phyloP scores from a whole-genome alignment of 2,329 filamentous ascomycete species.

The Stemphylium beticola region DNA sequence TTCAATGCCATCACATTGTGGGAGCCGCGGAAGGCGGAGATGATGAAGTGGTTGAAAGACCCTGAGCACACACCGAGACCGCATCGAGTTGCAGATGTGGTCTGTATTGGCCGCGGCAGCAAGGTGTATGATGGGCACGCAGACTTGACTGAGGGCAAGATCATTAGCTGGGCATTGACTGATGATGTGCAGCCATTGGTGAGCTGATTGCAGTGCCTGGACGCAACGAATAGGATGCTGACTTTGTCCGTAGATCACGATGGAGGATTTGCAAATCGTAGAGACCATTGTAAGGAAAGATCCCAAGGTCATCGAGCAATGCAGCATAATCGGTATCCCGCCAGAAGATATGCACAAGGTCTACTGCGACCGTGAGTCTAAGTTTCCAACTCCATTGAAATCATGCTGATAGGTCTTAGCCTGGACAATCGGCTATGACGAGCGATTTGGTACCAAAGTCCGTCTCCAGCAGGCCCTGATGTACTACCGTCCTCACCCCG shows the following conservation, averaged over 20 bases:
- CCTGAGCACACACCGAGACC: conserved; percentile 68
- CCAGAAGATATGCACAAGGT: conserved; percentile 90
- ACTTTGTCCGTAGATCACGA: conserved; percentile 69
- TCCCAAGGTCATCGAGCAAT: conserved; percentile 89
- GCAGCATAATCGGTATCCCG: conserved; percentile 79
- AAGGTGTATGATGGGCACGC: conserved; percentile 85
- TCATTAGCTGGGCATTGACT: conserved; percentile 76
- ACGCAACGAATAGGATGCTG: neutral
- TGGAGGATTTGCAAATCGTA: conserved; percentile 85
- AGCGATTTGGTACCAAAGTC: conserved; percentile 78
- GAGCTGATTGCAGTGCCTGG: conserved; percentile 32
- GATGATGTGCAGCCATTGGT: conserved; percentile 82
- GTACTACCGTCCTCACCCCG: conserved; percentile 88
- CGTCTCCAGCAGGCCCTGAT: conserved; percentile 91
- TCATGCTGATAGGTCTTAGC: conserved; percentile 53
- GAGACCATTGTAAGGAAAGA: conserved; percentile 78
- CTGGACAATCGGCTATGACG: conserved; percentile 95
- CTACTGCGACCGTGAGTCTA: conserved; percentile 78
- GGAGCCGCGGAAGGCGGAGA: conserved; percentile 84
- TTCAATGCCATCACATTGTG: conserved; percentile 88
- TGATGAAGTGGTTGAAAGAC: conserved; percentile 78
- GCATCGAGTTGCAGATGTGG: conserved; percentile 77
- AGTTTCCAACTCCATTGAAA: neutral
- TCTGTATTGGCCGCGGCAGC: conserved; percentile 78
- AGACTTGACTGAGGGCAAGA: conserved; percentile 69